Percentiles rank a stretch among this genome's conserved stretches.
phyloP scores from a whole-genome alignment of 2,329 filamentous ascomycete species.

The Emergomyces orientalis region DNA sequence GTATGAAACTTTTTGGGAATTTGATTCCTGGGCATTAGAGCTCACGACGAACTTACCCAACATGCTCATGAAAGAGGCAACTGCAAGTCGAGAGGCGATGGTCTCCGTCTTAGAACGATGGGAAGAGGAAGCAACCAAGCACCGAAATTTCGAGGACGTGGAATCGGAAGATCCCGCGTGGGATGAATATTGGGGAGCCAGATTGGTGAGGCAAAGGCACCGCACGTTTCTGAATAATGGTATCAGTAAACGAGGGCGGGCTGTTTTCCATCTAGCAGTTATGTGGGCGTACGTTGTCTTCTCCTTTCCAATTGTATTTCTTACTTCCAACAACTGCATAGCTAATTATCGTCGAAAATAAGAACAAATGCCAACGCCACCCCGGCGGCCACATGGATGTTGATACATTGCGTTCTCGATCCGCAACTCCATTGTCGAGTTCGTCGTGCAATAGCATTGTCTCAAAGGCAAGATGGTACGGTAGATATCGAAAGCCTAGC shows the following conservation, averaged over 20 bases:
- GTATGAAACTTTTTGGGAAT: conserved; percentile 17
- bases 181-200: conserved; percentile 14
- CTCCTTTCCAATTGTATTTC: background rate
- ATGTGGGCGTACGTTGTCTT: conserved; percentile 11
- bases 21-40: conserved; percentile 15
- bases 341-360: background rate
- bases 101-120: conserved; percentile 14
- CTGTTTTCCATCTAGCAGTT: conserved; percentile 7
- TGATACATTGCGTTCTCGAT: conserved; percentile 12
- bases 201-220: conserved; percentile 7
- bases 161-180: conserved; percentile 26
- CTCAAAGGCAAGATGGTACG: conserved; percentile 8
- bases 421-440: conserved; percentile 2
- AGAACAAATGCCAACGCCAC: conserved; percentile 13
- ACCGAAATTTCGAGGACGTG: conserved; percentile 22
- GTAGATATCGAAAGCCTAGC: conserved; percentile 9
- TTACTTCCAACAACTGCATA: background rate
- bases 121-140: conserved; percentile 9
- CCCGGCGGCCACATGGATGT: conserved; percentile 9
- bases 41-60: conserved; percentile 15
- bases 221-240: conserved; percentile 8
- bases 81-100: conserved; percentile 12
- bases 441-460: conserved; percentile 3
- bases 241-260: conserved; percentile 9
- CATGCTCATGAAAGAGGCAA: conserved; percentile 15